These are phyloP conservation scores for Nothopassalora personata DNA, from an alignment of 2,329 filamentous ascomycete species.

Conservation along the genomic window DNA sequence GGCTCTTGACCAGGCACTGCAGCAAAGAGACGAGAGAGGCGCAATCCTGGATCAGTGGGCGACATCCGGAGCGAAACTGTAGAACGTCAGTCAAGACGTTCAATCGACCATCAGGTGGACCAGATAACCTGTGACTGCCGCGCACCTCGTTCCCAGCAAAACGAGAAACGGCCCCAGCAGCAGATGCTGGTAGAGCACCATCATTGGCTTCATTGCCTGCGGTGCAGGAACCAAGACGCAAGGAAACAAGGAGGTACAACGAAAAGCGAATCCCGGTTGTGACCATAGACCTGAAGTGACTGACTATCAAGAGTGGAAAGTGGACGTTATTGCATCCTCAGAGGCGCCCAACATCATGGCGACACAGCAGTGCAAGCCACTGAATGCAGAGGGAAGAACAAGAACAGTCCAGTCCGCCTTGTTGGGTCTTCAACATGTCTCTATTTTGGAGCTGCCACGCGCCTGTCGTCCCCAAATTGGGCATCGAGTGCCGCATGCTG, in stretches of 20 bases:
- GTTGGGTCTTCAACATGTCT: background rate
- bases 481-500: background rate
- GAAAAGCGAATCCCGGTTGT: background rate
- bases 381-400: background rate
- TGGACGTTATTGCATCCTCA: background rate
- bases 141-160: background rate
- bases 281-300: background rate
- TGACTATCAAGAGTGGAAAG: background rate
- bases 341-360: background rate
- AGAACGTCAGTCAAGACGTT: background rate
- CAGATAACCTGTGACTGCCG: background rate
- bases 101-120: background rate
- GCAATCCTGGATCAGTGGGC: background rate
- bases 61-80: background rate
- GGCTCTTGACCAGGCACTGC: background rate
- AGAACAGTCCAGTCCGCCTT: background rate
- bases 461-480: background rate
- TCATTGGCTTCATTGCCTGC: background rate
- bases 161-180: background rate
- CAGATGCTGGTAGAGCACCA: background rate
- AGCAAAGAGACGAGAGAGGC: background rate
- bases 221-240: background rate
- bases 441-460: background rate
- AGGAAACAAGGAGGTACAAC: conserved; percentile 1
- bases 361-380: background rate